These are phyloP conservation scores for Euclidium syriacum DNA, from an alignment of 345 rosid species.

Conservation along the genomic window DNA sequence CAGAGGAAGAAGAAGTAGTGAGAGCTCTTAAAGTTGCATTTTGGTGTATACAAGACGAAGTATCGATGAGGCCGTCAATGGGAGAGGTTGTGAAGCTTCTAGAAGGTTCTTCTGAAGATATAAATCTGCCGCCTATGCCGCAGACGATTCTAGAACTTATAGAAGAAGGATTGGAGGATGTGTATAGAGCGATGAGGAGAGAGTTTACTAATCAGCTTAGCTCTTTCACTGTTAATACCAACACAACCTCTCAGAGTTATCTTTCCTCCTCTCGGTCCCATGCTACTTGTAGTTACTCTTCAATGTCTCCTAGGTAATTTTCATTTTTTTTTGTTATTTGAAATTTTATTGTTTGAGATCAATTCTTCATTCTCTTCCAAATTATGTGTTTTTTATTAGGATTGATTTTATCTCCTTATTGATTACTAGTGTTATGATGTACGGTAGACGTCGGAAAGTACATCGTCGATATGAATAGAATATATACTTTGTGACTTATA, in stretches of 20 bases:
- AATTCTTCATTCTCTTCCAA: too few relatives aligned
- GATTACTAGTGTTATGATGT: too few relatives aligned
- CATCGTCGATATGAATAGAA: neutral
- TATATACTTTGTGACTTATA: slow-evolving; percentile 5
- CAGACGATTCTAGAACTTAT: slow-evolving; percentile 71
- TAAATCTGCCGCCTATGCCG: slow-evolving; percentile 71
- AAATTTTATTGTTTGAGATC: neutral
- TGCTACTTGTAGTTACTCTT: slow-evolving; percentile 84
- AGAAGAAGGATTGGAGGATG: slow-evolving; percentile 83
- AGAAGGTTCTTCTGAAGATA: slow-evolving; percentile 46
- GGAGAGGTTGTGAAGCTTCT: slow-evolving; percentile 69
- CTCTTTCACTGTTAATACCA: slow-evolving; percentile 39
- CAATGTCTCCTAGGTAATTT: slow-evolving; percentile 83
- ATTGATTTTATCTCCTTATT: too few relatives aligned
- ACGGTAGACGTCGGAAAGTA: too few relatives aligned
- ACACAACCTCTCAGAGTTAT: slow-evolving; percentile 33
- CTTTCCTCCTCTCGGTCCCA: slow-evolving; percentile 49
- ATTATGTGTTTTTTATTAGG: too few relatives aligned
- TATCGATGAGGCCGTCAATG: slow-evolving; percentile 60
- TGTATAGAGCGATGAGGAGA: slow-evolving; percentile 78
- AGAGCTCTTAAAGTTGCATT: slow-evolving; percentile 57
- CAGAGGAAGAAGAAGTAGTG: slow-evolving; percentile 50
- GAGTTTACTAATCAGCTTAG: slow-evolving; percentile 48
- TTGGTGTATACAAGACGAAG: slow-evolving; percentile 78
- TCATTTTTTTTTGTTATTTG: neutral